Evolutionary conservation across 208 protist species (phyloP).

Genomic region (Leishmania mexicana): DNA sequence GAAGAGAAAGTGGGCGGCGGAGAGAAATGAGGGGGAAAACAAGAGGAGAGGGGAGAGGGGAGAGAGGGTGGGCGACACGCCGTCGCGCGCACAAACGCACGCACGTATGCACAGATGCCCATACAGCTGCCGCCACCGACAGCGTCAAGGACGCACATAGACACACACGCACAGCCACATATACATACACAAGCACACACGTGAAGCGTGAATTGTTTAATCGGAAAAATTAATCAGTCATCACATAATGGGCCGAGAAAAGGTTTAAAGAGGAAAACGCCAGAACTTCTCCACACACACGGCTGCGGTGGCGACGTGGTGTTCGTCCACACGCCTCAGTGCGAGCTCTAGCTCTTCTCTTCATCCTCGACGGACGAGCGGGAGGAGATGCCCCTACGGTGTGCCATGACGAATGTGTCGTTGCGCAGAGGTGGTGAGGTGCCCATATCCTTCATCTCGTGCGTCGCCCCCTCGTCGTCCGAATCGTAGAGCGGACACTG

Average conservation of each 20-base stretch:
- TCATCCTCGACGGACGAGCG: conserved; percentile 10
- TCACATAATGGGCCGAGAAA: not conserved
- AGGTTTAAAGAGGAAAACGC: not conserved
- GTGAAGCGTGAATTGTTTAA: not conserved
- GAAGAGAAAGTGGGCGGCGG: not conserved
- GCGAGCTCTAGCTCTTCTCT: conserved; percentile 5
- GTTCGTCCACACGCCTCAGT: not conserved
- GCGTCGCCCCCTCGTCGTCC: conserved; percentile 36
- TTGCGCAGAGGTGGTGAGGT: conserved; percentile 54
- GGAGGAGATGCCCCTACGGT: conserved; percentile 9
- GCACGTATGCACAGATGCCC: not conserved
- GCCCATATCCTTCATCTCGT: conserved; percentile 36
- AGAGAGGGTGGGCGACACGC: not conserved
- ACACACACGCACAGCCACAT: not conserved
- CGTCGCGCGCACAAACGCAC: not conserved
- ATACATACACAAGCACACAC: not conserved
- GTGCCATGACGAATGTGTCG: conserved; percentile 39
- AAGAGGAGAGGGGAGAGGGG: not conserved
- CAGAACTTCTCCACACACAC: not conserved
- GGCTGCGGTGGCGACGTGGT: not conserved
- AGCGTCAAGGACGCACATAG: not conserved
- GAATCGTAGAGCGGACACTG: conserved; percentile 67
- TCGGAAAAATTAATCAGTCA: not conserved
- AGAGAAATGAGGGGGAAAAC: not conserved
- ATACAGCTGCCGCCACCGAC: not conserved